Evolutionary conservation across 1,284 basidiomycete species (phyloP), one percentile per base, ranked within the genome.

Genomic region (Ustilago xerochloae): DNA sequence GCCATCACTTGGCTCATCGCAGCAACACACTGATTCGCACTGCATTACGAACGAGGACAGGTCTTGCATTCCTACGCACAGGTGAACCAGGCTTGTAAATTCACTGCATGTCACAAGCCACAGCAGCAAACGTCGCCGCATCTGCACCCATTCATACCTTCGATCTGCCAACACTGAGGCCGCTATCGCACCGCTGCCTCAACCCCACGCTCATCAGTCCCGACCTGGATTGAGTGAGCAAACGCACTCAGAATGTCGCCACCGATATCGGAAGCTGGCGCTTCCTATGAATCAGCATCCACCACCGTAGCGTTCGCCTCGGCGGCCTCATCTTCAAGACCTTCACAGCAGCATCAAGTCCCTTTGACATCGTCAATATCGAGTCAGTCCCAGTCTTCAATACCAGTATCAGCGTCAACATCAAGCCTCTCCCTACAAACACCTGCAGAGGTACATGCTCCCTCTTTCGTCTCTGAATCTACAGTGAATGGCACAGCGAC

Each of bases 381-480:
- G 41, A 9, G 41, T 24, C 22, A 43, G 26, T 43, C 43, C 15
- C 35, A 36, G 20, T 2, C 46, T 18, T n/a, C 43, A 46, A 2
- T 38, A 35, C 41, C 54, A 46, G 41, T 49, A 46, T 52, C 49
- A 22, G 6, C 29, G 47, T 39, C 56, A 38, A 28, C 36, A 46
- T 54, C 38, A 9, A 16, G 26, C 33, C 36, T 36, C 1, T 18
- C 43, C n/a, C 8, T 20, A 36, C 18, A 36, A 43, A 12, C 53
- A 36, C 1, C 35, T 22, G 26, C 38, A n/a, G 30, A 38, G 28
- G 20, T 29, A 35, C 32, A 13, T 18, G n/a, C 38, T n/a, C 65
- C 59, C 8, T 59, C 65, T 1, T 63, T 68, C n/a, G 65, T 63
- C 6, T 63, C 58, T 4, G 15, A 45, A 20, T 66, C 63, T 8